These are phyloP conservation scores for Neurospora tetraspora DNA, from an alignment of 495 filamentous ascomycete genomes.

Conservation along the genomic window DNA sequence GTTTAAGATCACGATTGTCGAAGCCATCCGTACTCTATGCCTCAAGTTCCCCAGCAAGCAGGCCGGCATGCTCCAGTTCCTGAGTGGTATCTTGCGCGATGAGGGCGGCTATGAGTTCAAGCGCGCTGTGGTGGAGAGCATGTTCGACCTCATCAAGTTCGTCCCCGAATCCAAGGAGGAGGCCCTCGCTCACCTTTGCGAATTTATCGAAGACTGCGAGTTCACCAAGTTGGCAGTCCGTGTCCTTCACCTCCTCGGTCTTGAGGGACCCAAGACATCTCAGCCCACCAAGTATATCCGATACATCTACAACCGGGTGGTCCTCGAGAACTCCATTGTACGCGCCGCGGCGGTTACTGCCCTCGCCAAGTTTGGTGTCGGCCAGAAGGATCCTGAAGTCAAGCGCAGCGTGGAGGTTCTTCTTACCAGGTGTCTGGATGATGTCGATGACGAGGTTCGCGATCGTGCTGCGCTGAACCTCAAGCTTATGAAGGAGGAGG, in stretches of 20 bases:
- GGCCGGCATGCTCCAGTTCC: constrained; percentile 92
- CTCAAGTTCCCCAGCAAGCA: constrained; percentile 98
- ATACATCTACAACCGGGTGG: constrained; percentile 98
- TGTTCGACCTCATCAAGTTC: constrained; percentile 99
- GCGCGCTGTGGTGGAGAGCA: constrained; percentile 93
- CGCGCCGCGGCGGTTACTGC: constrained; percentile 93
- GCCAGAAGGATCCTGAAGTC: constrained; percentile 91
- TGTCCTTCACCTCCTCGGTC: constrained; percentile 84
- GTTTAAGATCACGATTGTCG: constrained; percentile 99
- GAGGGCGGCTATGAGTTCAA: constrained; percentile 99
- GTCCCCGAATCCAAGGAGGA: constrained; percentile 97
- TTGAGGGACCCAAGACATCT: constrained; percentile 89
- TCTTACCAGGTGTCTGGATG: constrained; percentile 87
- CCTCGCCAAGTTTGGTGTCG: constrained; percentile 92
- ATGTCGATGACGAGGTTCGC: constrained; percentile 94
- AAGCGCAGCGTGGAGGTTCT: constrained; percentile 91
- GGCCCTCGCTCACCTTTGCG: constrained; percentile 89
- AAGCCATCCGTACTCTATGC: constrained; percentile 91
- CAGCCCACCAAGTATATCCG: constrained; percentile 98
- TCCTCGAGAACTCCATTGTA: constrained; percentile 93
- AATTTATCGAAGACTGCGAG: constrained; percentile 99
- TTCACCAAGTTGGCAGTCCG: constrained; percentile 97
- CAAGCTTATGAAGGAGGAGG: constrained; percentile 75
- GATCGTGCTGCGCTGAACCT: constrained; percentile 92
- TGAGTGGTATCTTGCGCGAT: constrained; percentile 88